phyloP scores from a whole-genome alignment of 2,329 filamentous ascomycete species.

The Monosporascus sp. region DNA sequence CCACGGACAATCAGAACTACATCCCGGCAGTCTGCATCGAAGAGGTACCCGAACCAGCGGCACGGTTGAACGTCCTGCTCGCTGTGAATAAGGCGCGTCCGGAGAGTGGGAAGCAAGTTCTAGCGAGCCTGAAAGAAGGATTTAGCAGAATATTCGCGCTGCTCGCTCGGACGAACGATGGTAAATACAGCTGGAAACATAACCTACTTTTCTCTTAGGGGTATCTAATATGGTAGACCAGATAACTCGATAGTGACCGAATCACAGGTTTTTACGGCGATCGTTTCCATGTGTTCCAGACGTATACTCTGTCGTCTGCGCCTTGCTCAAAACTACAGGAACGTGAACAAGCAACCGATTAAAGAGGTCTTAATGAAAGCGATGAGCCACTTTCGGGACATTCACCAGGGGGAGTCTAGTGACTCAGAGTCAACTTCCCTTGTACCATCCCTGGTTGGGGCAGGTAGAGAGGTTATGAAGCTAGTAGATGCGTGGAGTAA shows the following conservation, averaged over 20 bases:
- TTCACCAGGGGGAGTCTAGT: background rate
- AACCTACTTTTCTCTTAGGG: background rate
- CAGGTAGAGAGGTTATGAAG: constrained; percentile 16
- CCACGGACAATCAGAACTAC: constrained; percentile 21
- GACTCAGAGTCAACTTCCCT: background rate
- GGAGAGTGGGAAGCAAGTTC: constrained; percentile 12
- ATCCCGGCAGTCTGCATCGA: constrained; percentile 31
- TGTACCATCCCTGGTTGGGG: constrained; percentile 8
- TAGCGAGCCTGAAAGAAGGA: constrained; percentile 8
- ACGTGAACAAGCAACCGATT: constrained; percentile 5
- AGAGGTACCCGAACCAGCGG: constrained; percentile 11
- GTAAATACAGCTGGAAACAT: no score
- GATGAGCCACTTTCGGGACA: constrained; percentile 1
- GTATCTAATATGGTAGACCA: background rate
- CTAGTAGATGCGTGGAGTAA: constrained; percentile 21
- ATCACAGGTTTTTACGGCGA: constrained; percentile 17
- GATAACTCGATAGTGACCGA: constrained; percentile 5
- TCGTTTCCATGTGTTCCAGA: constrained; percentile 27
- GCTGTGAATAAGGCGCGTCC: constrained; percentile 24
- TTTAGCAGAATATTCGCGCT: constrained; percentile 13
- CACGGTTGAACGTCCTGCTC: constrained; percentile 21
- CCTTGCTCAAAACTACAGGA: constrained; percentile 3
- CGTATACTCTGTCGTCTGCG: constrained; percentile 25
- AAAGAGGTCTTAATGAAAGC: constrained; percentile 6
- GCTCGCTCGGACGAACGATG: constrained; percentile 6